Conservation (phyloP, 2,329 filamentous ascomycete genomes). For the Venturia pyrina region DNA sequence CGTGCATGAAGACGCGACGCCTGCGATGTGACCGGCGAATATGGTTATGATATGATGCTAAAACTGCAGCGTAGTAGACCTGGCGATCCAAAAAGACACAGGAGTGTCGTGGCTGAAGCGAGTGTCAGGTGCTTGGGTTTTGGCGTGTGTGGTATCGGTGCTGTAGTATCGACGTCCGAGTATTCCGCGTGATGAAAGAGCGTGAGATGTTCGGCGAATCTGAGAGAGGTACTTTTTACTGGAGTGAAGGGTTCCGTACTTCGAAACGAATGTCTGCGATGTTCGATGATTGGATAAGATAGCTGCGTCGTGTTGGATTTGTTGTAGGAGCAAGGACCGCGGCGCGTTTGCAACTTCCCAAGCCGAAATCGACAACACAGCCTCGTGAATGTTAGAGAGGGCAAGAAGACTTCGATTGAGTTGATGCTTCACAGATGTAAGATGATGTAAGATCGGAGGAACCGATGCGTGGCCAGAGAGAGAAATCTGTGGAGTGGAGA, state of each 20-base stretch:
- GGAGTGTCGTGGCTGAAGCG: not conserved
- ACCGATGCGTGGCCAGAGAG: not conserved
- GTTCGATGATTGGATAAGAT: not conserved
- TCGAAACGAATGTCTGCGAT: constrained; percentile 1
- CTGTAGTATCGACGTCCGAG: not conserved
- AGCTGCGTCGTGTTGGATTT: not conserved
- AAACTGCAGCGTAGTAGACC: not conserved
- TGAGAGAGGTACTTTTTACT: not conserved
- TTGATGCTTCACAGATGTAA: not conserved
- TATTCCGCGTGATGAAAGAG: not conserved
- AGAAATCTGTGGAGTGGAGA: not conserved
- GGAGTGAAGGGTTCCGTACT: not conserved
- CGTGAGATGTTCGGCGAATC: constrained; percentile 2
- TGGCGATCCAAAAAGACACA: constrained; percentile 5
- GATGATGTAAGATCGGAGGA: not conserved
- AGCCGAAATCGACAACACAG: not conserved
- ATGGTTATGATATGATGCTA: not conserved
- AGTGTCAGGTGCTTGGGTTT: not conserved
- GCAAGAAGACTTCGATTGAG: not conserved
- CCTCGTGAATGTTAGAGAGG: not conserved
- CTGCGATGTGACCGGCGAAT: not conserved
- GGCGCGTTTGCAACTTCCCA: constrained; percentile 1
- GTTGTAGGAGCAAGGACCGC: constrained; percentile 3
- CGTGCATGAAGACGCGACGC: not conserved
- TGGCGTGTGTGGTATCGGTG: not conserved